Conservation (phyloP, 2,329 filamentous ascomycete species). For the Hypoxylon sp. region DNA sequence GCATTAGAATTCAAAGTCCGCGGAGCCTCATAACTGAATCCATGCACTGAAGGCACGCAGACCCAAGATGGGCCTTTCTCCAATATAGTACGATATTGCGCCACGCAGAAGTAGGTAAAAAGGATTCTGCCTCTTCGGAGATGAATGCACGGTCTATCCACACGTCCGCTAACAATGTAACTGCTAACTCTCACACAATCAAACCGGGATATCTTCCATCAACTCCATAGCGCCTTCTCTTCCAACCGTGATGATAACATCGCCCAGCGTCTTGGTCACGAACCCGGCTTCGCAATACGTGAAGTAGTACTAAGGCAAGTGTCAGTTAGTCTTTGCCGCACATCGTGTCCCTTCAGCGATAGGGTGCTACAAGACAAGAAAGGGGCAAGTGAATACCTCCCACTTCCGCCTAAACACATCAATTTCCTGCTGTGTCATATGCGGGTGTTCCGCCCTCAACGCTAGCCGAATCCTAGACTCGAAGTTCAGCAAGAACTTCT, state of each 20-base stretch:
- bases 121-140: background rate
- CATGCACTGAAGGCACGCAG: too few species aligned
- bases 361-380: conserved; percentile 13
- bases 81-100: background rate
- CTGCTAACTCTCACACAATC: conserved; percentile 30
- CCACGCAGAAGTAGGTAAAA: conserved; percentile 9
- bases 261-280: conserved; percentile 76
- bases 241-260: conserved; percentile 78
- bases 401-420: conserved; percentile 78
- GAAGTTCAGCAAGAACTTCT: conserved; percentile 74
- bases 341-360: background rate
- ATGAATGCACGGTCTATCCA: background rate
- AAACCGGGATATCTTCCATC: conserved; percentile 78
- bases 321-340: background rate
- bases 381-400: conserved; percentile 62
- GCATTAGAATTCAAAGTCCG: background rate
- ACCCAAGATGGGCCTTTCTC: background rate
- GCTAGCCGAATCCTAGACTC: conserved; percentile 70
- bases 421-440: conserved; percentile 71
- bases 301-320: conserved; percentile 73
- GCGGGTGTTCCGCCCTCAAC: conserved; percentile 67
- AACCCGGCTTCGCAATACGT: conserved; percentile 81
- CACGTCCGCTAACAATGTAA: background rate
- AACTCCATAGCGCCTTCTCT: conserved; percentile 74
- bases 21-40: background rate